Percentiles rank a stretch among this genome's conserved stretches.
Evolutionary conservation across 345 rosid genomes (phyloP).

Genomic region (Passiflora organensis): DNA sequence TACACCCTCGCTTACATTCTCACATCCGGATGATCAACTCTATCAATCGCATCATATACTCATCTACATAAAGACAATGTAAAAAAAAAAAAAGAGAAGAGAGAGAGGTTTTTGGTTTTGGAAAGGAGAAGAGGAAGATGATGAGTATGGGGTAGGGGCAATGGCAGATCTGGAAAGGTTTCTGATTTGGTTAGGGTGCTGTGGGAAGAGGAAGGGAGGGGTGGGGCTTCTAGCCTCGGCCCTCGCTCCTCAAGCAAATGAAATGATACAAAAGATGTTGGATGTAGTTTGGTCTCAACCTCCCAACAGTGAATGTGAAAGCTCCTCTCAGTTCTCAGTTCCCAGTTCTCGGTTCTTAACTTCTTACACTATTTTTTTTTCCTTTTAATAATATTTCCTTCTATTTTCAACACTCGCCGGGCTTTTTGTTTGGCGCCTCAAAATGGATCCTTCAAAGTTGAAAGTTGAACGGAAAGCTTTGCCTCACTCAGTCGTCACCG

Average conservation of each 20-base stretch:
- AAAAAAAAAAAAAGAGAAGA: neutral
- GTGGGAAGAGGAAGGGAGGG: too few species aligned
- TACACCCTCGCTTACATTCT: neutral
- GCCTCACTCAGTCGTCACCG: too few species aligned
- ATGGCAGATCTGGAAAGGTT: neutral
- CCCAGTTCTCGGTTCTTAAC: too few species aligned
- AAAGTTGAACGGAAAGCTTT: neutral
- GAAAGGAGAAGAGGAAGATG: neutral
- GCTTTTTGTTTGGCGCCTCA: constrained; percentile 29
- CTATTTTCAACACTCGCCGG: too few species aligned
- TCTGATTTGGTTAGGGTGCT: neutral
- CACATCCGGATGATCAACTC: neutral
- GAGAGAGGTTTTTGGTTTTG: neutral
- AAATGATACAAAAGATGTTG: too few species aligned
- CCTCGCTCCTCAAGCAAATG: too few species aligned
- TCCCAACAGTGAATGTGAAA: too few species aligned
- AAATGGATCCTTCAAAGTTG: constrained; percentile 18
- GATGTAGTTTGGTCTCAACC: too few species aligned
- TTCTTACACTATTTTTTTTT: constrained; percentile 1
- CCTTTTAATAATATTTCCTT: too few species aligned
- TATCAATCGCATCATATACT: neutral
- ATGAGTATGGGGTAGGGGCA: neutral
- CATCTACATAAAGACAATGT: neutral
- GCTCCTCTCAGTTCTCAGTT: too few species aligned
- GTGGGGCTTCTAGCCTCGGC: too few species aligned